A percentile compares a stretch with the other conserved stretches of the same genome.
These are phyloP conservation scores for Nakazawaea molendinolei DNA, from an alignment of 805 yeast species.

Conservation along the genomic window DNA sequence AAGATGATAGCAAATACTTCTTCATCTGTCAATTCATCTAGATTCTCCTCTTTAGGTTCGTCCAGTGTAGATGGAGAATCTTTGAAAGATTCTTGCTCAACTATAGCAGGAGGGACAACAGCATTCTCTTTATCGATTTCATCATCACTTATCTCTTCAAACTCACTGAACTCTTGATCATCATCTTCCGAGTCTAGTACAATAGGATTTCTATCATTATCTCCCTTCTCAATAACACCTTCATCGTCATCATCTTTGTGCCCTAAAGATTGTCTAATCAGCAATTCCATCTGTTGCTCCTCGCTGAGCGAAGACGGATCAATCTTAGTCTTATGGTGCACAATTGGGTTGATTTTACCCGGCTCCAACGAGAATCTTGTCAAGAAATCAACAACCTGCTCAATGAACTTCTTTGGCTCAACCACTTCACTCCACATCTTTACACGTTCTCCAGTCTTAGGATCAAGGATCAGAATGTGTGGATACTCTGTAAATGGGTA, in stretches of 20 bases:
- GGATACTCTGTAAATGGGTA: constrained; percentile 72
- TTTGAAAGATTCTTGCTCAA: too few species aligned
- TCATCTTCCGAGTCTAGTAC: constrained; percentile 16
- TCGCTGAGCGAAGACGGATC: constrained; percentile 67
- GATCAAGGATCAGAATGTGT: constrained; percentile 88
- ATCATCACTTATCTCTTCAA: constrained; percentile 15
- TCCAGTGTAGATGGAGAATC: constrained; percentile 10
- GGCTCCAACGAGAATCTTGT: constrained; percentile 57
- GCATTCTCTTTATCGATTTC: constrained; percentile 14
- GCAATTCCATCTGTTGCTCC: constrained; percentile 77
- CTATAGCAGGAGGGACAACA: neutral
- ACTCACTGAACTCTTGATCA: constrained; percentile 17
- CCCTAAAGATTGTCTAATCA: constrained; percentile 60
- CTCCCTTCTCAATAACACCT: constrained; percentile 25
- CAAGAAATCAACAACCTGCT: constrained; percentile 67
- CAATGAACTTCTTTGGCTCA: constrained; percentile 48
- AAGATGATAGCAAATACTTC: constrained; percentile 44
- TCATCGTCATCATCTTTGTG: constrained; percentile 23
- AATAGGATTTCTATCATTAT: constrained; percentile 13
- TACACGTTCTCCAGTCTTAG: constrained; percentile 90
- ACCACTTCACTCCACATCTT: constrained; percentile 74
- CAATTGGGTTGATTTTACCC: constrained; percentile 57
- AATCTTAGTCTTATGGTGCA: constrained; percentile 48
- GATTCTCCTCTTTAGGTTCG: constrained; percentile 12
- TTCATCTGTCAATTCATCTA: constrained; percentile 25